Base-by-base conservation (phyloP, 306 rosid genomes). In the Ormosia emarginata region DNA sequence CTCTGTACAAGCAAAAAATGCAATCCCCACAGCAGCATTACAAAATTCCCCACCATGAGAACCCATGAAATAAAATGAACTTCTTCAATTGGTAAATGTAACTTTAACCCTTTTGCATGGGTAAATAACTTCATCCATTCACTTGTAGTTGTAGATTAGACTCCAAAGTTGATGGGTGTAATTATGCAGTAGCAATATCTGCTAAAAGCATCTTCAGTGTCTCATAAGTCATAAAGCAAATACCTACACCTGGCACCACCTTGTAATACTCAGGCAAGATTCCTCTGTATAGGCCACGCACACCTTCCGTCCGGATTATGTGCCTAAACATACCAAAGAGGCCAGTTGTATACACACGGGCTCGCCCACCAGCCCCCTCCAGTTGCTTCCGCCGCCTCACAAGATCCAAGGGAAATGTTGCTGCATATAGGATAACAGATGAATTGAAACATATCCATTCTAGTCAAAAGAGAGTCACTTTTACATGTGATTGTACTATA, bases 181-280 rank as follows among this genome's bases (percentile, higher is more conserved):
- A 74, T 85, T 84, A 91, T 71, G 62, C 46, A 58, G 87, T 69
- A 15, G 79, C 75, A 9, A 82, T 63, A 71, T 91, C 97, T 0
- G 97, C 92, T 69, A 96, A 84, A 66, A 93, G 82, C 90, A 74
- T 81, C 92, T 92, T 96, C 77, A 96, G 86, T 7, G 93, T 90
- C 85, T 96, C 99, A 11, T 96, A 96, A 1, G 99, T 94, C 99
- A 96, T 94, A 80, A 96, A 96, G 80, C 98, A 96, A 57, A 96
- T 96, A 37, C 99, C 99, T 39, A 94, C 98, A 37, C 99, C 97
- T 2, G 99, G 97, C 66, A 96, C 97, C 87, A 96, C 99, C 90
- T 96, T 96, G 88, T 91, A 96, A 86, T 96, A 96, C 79, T 96
- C 98, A 1, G 99, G 98, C 81, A 96, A 84, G 75, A 96, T 96